Percentiles rank a stretch among this genome's conserved stretches.
Conservation (phyloP, 2,329 filamentous ascomycete species). For the Botryotinia convoluta region DNA sequence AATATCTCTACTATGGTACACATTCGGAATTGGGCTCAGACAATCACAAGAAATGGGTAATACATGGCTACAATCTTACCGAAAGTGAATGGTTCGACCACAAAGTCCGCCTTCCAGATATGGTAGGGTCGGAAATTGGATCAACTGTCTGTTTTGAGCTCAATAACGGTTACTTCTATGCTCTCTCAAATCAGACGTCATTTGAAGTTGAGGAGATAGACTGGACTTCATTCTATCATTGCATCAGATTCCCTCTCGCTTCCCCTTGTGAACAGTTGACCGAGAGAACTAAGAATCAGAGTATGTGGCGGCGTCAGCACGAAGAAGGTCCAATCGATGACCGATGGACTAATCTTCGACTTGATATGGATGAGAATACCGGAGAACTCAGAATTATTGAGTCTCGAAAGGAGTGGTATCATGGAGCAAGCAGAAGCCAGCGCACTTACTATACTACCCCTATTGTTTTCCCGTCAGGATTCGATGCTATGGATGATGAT, state of each 20-base stretch:
- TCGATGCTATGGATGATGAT: constrained; percentile 21
- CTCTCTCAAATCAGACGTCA: constrained; percentile 62
- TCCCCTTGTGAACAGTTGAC: constrained; percentile 42
- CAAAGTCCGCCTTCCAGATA: constrained; percentile 53
- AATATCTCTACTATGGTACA: constrained; percentile 65
- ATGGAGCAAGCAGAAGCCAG: constrained; percentile 54
- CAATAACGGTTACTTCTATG: constrained; percentile 64
- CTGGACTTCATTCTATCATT: constrained; percentile 69
- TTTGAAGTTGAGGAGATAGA: constrained; percentile 62
- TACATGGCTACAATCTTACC: constrained; percentile 52
- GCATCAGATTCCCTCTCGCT: constrained; percentile 58
- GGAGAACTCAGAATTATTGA: constrained; percentile 63
- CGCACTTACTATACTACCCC: constrained; percentile 64
- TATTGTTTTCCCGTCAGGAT: constrained; percentile 44
- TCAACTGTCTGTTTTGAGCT: constrained; percentile 71
- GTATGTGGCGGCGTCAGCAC: constrained; percentile 65
- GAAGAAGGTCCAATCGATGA: constrained; percentile 71
- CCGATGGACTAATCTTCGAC: constrained; percentile 65
- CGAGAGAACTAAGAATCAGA: constrained; percentile 45
- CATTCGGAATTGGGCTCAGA: constrained; percentile 53
- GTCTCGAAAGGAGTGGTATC: constrained; percentile 64
- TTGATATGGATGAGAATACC: constrained; percentile 58
- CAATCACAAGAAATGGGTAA: constrained; percentile 60
- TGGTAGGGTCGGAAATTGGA: constrained; percentile 64
- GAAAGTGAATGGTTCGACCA: constrained; percentile 42